These are phyloP conservation scores for Mucor saturninus DNA, from an alignment of 371 early-diverging fungal genomes.

Conservation along the genomic window DNA sequence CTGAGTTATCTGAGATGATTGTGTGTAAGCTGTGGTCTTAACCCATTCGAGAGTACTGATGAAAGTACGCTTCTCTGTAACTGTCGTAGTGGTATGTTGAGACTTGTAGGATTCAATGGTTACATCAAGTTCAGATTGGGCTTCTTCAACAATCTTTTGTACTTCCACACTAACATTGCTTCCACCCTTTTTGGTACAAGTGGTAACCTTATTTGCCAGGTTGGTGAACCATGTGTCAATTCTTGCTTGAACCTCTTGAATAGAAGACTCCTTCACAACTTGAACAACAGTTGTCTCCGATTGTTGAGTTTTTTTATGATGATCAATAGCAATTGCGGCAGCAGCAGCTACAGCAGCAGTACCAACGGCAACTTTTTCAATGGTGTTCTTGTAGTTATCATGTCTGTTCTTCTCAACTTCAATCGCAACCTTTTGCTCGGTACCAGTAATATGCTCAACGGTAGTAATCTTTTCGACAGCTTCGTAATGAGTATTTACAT, in stretches of 20 bases:
- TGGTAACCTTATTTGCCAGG: conserved; percentile 26
- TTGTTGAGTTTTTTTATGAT: conserved; percentile 30
- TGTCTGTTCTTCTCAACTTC: conserved; percentile 17
- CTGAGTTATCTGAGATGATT: conserved; percentile 32
- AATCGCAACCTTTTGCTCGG: conserved; percentile 1
- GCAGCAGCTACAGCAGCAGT: conserved; percentile 34
- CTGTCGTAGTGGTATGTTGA: conserved; percentile 4
- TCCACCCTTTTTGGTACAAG: conserved; percentile 33
- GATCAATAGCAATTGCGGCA: conserved; percentile 26
- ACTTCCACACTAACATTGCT: conserved; percentile 26
- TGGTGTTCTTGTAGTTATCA: conserved; percentile 28
- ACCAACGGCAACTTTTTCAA: conserved; percentile 29
- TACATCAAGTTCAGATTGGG: conserved; percentile 31
- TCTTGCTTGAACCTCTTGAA: conserved; percentile 24
- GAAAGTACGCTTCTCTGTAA: conserved; percentile 27
- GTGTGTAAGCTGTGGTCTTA: conserved; percentile 26
- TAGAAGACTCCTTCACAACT: conserved; percentile 21
- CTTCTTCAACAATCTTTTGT: conserved; percentile 31
- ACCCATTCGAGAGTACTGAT: conserved; percentile 33
- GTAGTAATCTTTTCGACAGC: conserved; percentile 27
- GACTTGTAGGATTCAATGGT: conserved; percentile 22
- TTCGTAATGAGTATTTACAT: conserved; percentile 22
- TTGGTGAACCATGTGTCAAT: conserved; percentile 29
- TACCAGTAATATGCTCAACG: conserved; percentile 26
- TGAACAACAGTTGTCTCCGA: conserved; percentile 22